These are phyloP conservation scores for Jatropha multifida DNA, from an alignment of 441 rosid genomes.

Conservation along the genomic window DNA sequence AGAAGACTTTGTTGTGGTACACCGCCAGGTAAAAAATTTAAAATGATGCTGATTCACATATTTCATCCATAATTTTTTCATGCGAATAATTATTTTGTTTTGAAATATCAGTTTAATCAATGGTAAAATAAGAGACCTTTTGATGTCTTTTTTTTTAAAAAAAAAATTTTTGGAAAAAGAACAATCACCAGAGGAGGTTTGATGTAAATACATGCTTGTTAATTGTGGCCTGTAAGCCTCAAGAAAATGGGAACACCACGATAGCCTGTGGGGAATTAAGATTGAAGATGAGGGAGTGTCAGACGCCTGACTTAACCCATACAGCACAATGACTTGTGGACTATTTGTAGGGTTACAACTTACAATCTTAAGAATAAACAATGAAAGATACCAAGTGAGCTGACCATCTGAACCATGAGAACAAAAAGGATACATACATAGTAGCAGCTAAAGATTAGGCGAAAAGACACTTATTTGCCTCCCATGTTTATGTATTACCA, in stretches of 20 bases:
- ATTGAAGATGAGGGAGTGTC: background rate
- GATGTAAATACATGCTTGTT: background rate
- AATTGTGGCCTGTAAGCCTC: background rate
- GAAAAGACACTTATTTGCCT: background rate
- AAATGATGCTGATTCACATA: background rate
- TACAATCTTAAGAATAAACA: background rate
- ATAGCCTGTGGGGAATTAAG: background rate
- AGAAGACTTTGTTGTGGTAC: slow-evolving; percentile 69
- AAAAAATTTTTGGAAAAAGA: no score
- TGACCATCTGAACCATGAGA: background rate
- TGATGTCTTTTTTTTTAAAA: no score
- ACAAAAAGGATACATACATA: background rate
- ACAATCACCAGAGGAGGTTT: background rate
- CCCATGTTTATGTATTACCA: background rate
- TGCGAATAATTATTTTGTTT: background rate
- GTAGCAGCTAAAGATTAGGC: background rate
- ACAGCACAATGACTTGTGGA: background rate
- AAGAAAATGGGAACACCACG: background rate
- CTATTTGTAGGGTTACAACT: background rate
- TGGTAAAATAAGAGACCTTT: no score
- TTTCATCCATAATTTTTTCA: background rate
- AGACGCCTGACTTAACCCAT: background rate
- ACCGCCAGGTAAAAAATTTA: slow-evolving; percentile 51
- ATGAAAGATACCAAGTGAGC: background rate
- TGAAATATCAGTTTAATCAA: background rate